Conservation (phyloP, 2,329 filamentous ascomycete genomes). For the Elsinoe arachidis region DNA sequence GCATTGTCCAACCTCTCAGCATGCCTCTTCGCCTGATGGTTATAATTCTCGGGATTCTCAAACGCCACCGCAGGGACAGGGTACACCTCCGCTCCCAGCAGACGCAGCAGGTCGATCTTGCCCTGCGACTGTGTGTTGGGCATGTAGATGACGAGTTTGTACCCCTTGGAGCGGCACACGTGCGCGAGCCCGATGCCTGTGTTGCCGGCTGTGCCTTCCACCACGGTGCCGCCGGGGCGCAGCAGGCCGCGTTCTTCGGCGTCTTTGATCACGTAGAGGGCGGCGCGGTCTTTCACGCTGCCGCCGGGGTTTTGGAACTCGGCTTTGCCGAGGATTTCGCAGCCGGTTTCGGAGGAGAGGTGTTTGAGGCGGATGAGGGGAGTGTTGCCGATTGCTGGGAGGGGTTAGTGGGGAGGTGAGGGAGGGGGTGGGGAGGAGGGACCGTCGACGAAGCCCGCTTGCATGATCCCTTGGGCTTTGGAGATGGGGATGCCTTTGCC, state of each 20-base stretch:
- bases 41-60: slow-evolving; percentile 94
- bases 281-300: slow-evolving; percentile 91
- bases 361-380: slow-evolving; percentile 83
- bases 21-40: slow-evolving; percentile 86
- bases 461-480: slow-evolving; percentile 67
- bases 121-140: slow-evolving; percentile 96
- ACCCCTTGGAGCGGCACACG: slow-evolving; percentile 85
- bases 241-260: slow-evolving; percentile 83
- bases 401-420: background rate
- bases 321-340: slow-evolving; percentile 89
- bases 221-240: slow-evolving; percentile 78
- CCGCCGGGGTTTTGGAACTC: slow-evolving; percentile 99
- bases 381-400: slow-evolving; percentile 87
- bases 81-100: slow-evolving; percentile 90
- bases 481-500: slow-evolving; percentile 57
- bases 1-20: slow-evolving; percentile 80
- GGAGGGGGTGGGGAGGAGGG: slow-evolving; percentile 23
- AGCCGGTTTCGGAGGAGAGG: slow-evolving; percentile 83
- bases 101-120: slow-evolving; percentile 85
- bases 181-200: slow-evolving; percentile 96
- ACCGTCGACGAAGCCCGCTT: slow-evolving; percentile 73
- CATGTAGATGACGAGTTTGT: slow-evolving; percentile 98
- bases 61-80: slow-evolving; percentile 93
- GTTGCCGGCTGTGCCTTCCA: slow-evolving; percentile 95
- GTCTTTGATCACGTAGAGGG: slow-evolving; percentile 86